phyloP scores from a whole-genome alignment of 2,329 filamentous ascomycete species.

The Venturia nashicola region DNA sequence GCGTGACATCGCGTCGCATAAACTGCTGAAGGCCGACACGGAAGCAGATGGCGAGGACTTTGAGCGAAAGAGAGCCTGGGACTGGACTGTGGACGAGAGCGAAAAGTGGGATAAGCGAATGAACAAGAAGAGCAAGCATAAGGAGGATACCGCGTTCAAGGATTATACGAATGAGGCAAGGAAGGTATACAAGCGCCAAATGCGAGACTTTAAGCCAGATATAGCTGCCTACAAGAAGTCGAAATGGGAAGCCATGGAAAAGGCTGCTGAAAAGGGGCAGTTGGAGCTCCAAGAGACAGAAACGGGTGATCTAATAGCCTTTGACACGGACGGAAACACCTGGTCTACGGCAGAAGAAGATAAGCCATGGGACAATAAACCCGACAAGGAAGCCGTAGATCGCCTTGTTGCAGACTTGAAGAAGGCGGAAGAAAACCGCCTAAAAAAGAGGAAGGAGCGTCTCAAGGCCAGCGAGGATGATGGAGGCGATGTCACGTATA shows the following conservation, averaged over 20 bases:
- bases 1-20: constrained; percentile 79
- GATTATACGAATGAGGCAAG: constrained; percentile 79
- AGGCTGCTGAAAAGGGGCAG: constrained; percentile 70
- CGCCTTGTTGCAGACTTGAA: constrained; percentile 73
- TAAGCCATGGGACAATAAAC: constrained; percentile 72
- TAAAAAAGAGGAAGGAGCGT: constrained; percentile 78
- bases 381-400: constrained; percentile 77
- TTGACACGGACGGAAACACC: constrained; percentile 83
- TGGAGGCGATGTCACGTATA: constrained; percentile 88
- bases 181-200: constrained; percentile 88
- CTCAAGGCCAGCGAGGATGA: constrained; percentile 63
- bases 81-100: constrained; percentile 92
- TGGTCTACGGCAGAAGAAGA: constrained; percentile 80
- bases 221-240: constrained; percentile 76
- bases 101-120: constrained; percentile 88
- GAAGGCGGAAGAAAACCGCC: constrained; percentile 73
- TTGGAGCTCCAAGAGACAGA: constrained; percentile 94
- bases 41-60: constrained; percentile 82
- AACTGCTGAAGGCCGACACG: constrained; percentile 83
- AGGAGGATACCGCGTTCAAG: constrained; percentile 79
- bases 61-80: constrained; percentile 95
- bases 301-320: constrained; percentile 82
- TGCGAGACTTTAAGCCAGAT: constrained; percentile 64
- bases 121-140: constrained; percentile 69
- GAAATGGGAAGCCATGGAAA: constrained; percentile 74